Evolutionary conservation across 2,329 filamentous ascomycete genomes (phyloP), one percentile per base, ranked within the genome.

Genomic region (Penicillium sp.): DNA sequence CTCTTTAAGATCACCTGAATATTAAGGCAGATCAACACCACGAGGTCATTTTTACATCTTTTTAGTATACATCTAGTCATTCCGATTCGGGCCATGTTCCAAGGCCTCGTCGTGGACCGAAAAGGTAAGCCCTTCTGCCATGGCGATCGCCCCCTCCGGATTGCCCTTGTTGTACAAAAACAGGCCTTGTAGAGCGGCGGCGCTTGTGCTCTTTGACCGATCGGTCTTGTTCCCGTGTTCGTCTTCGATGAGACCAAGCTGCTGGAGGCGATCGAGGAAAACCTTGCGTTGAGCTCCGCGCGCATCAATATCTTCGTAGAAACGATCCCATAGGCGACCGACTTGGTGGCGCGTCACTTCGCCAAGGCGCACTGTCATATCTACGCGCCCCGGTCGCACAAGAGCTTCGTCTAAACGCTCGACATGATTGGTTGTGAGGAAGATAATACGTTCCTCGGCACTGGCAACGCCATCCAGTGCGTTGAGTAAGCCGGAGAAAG

Each of bases 151-250:
- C 2, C 91, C 90, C 56, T 90, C 78, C 76, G 90, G 86, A 59
- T 95, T 80, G 54, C 85, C 86, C 73, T 98, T 98, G 71, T 97
- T 94, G 67, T 94, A 95, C 66, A 97, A 69, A 68, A 98, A 98
- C 39, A 98, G 71, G 0, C 93, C 93, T 69, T 98, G 93, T 28
- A 98, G 82, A 24, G 90, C 89, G 27, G 93, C 93, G 4, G 91
- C 90, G 66, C 90, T 97, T 12, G 89, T 87, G 49, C 73, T 73
- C 40, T 75, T 74, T 36, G 72, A 68, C 4, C 71, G 49, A 46
- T 68, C 75, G 3, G 72, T 65, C 47, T 73, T 72, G 3, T 71
- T 70, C 18, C 77, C 77, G 26, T 73, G 63, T 24, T 73, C 75
- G 44, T 79, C 75, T 13, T 82, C 79, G 45, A 94, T 81, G 26